Evolutionary conservation across 768 basidiomycete species (phyloP).

Genomic region (Calocybe indica): DNA sequence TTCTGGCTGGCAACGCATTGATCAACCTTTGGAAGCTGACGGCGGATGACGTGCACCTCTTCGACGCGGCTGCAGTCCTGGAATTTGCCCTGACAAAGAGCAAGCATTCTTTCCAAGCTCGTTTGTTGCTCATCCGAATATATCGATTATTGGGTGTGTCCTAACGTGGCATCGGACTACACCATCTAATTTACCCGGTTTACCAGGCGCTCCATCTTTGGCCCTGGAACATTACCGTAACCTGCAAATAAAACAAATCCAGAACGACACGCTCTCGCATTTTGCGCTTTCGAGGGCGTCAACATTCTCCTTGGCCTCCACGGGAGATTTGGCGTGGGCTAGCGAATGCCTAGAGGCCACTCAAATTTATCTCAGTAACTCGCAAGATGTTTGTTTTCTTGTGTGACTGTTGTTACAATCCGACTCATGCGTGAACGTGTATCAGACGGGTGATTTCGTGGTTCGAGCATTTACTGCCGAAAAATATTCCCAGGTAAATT

Average conservation of each 20-base stretch:
- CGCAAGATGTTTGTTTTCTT: constrained; percentile 57
- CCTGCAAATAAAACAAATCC: constrained; percentile 79
- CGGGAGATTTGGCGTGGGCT: constrained; percentile 69
- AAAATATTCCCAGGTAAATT: constrained; percentile 72
- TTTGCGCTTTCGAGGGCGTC: constrained; percentile 71
- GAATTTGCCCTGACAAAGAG: constrained; percentile 71
- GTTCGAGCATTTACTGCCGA: constrained; percentile 73
- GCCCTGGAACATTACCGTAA: constrained; percentile 76
- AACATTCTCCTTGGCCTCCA: constrained; percentile 72
- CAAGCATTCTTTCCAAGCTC: constrained; percentile 74
- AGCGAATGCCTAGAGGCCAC: constrained; percentile 76
- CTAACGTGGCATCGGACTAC: constrained; percentile 1
- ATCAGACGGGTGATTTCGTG: constrained; percentile 72
- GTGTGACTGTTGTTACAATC: neutral
- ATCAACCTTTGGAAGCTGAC: constrained; percentile 59
- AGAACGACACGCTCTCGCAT: constrained; percentile 87
- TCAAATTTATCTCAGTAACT: constrained; percentile 76
- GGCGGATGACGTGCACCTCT: constrained; percentile 51
- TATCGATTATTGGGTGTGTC: constrained; percentile 73
- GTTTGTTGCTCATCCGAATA: constrained; percentile 71
- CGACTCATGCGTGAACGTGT: neutral
- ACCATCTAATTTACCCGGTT: neutral
- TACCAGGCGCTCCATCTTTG: constrained; percentile 61
- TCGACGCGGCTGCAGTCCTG: constrained; percentile 57
- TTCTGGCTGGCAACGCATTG: constrained; percentile 66